Conservation (phyloP, 805 yeast species). For the Yarrowia osloensis region DNA sequence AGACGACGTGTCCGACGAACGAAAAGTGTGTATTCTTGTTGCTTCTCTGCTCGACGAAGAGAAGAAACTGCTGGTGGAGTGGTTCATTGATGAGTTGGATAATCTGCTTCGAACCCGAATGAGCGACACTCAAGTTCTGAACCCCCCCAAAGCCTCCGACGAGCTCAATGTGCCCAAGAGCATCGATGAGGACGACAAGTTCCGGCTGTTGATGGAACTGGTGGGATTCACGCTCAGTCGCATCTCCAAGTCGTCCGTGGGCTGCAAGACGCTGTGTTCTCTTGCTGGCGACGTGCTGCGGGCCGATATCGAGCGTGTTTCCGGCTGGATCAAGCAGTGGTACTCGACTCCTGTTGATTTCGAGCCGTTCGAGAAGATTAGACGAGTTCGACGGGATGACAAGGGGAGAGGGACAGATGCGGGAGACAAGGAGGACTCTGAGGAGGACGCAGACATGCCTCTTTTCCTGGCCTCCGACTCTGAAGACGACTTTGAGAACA, state of each 20-base stretch:
- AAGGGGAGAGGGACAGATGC: slow-evolving; percentile 35
- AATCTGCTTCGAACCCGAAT: slow-evolving; percentile 15
- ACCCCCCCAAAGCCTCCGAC: neutral
- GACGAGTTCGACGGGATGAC: slow-evolving; percentile 34
- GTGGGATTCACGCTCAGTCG: slow-evolving; percentile 45
- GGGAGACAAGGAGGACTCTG: neutral
- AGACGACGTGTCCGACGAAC: slow-evolving; percentile 46
- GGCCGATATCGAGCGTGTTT: slow-evolving; percentile 38
- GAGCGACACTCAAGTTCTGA: slow-evolving; percentile 43
- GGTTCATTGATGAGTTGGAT: slow-evolving; percentile 45
- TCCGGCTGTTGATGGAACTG: slow-evolving; percentile 51
- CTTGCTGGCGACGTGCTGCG: neutral
- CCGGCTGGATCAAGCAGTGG: slow-evolving; percentile 40
- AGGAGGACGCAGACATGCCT: neutral
- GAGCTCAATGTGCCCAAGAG: slow-evolving; percentile 12
- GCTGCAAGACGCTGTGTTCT: slow-evolving; percentile 5
- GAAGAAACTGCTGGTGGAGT: slow-evolving; percentile 48
- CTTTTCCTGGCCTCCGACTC: slow-evolving; percentile 28
- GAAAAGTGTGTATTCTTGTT: slow-evolving; percentile 53
- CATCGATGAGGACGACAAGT: slow-evolving; percentile 47
- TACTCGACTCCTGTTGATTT: neutral
- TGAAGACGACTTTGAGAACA: slow-evolving; percentile 31
- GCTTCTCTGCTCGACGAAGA: slow-evolving; percentile 53
- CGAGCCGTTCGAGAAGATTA: slow-evolving; percentile 8
- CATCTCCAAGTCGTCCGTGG: neutral